Base-by-base conservation (phyloP, 768 basidiomycete species). In the Russula compacta region DNA sequence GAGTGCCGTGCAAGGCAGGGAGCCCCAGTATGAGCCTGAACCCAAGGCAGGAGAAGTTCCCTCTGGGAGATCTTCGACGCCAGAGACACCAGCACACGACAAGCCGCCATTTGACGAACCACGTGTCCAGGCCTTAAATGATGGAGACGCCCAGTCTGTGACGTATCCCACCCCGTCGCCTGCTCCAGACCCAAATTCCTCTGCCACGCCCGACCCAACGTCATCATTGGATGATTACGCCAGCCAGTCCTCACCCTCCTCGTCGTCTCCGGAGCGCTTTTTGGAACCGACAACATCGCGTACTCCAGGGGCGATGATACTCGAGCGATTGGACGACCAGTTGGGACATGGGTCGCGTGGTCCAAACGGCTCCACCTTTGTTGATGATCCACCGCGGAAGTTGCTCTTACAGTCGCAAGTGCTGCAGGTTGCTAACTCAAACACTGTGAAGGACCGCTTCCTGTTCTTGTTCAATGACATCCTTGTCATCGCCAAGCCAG, bases 381-480 rank as follows among this genome's bases (percentile, higher is more conserved):
- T 95, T 53, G 92, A 95, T 65, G 84, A 90, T 64, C 90, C 93
- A 15, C 91, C 92, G 7, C 83, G 97, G 46, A 92, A 87, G 71
- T 75, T 98, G 43, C 75, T 97, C 15, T 76, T 95, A 44, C 87
- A 89, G 1, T 87, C 89, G 3, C 87, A 93, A 1, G 89, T 95
- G 7, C 77, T 95, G 6, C 97, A 99, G 74, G 92, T 98, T 14
- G 92, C 92, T 66, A 93, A 97, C 73, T 80, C 85, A 44, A 88
- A 95, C 72, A 94, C 90, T 0, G 89, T 94, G 72, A 98, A 98
- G 73, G 94, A 98, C 69, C 86, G 97, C 11, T 92, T 92, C 75
- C 81, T 98, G 10, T 95, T 98, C 77, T 81, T 98, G n/a, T 99
- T 99, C 81, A 92, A 78, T 72, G 97, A 99, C 71, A 82, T 98